phyloP scores from a whole-genome alignment of 768 basidiomycete species.

The Pisolithus orientalis region DNA sequence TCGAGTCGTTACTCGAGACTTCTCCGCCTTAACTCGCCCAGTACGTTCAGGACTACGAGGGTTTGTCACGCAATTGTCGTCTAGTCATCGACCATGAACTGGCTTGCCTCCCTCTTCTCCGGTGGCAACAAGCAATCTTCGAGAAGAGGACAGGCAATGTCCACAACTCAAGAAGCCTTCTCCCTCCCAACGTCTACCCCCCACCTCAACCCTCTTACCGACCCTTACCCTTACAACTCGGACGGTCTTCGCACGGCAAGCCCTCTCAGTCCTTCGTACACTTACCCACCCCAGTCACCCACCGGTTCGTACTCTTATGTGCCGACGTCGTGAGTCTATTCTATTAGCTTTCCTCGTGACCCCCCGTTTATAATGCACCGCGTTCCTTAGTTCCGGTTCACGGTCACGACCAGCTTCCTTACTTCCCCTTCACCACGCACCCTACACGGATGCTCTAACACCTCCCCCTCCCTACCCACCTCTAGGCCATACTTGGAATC shows the following conservation, averaged over 20 bases:
- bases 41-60: not conserved
- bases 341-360: conserved; percentile 3
- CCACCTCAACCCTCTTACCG: conserved; percentile 43
- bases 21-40: not conserved
- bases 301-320: conserved; percentile 52
- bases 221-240: conserved; percentile 56
- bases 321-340: conserved; percentile 42
- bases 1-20: conserved; percentile 6
- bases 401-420: conserved; percentile 48
- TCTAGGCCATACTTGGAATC: conserved; percentile 75
- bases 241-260: conserved; percentile 48
- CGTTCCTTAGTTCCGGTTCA: conserved; percentile 22
- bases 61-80: not conserved
- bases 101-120: conserved; percentile 64
- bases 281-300: conserved; percentile 69
- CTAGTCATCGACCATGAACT: conserved; percentile 49
- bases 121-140: conserved; percentile 41
- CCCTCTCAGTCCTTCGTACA: conserved; percentile 49
- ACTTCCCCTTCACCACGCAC: conserved; percentile 62
- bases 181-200: conserved; percentile 75
- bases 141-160: conserved; percentile 61
- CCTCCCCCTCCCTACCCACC: conserved; percentile 58
- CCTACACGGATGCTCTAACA: conserved; percentile 34
- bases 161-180: conserved; percentile 83
- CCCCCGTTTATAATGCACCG: conserved; percentile 3